A percentile compares a stretch with the other conserved stretches of the same genome.
Conservation (phyloP, 2,329 filamentous ascomycete species). For the Escovopsis sp. region DNA sequence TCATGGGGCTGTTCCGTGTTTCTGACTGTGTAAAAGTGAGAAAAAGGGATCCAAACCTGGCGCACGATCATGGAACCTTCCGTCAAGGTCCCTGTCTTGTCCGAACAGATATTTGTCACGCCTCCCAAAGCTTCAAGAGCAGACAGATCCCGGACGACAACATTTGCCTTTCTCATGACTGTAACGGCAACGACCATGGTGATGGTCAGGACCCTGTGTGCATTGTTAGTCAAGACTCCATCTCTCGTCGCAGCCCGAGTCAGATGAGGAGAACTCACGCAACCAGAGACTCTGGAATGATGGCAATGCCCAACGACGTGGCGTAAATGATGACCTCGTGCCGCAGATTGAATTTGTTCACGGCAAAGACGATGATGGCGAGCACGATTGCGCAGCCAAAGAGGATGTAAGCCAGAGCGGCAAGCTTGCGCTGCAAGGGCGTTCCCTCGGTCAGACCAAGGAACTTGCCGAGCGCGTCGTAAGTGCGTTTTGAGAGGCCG, state of each 20-base stretch:
- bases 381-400: slow-evolving; percentile 54
- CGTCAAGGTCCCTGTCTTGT: slow-evolving; percentile 58
- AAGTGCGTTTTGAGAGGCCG: slow-evolving; percentile 30
- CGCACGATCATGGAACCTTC: slow-evolving; percentile 57
- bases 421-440: slow-evolving; percentile 64
- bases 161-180: slow-evolving; percentile 49
- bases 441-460: slow-evolving; percentile 53
- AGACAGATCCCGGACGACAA: slow-evolving; percentile 50
- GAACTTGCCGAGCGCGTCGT: slow-evolving; percentile 40
- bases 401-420: slow-evolving; percentile 61
- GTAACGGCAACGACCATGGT: slow-evolving; percentile 54
- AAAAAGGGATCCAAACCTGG: slow-evolving; percentile 48
- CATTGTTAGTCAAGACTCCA: slow-evolving; percentile 6
- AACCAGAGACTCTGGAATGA: slow-evolving; percentile 50
- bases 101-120: slow-evolving; percentile 59
- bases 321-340: slow-evolving; percentile 43
- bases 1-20: slow-evolving; percentile 46
- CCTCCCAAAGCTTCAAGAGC: slow-evolving; percentile 56
- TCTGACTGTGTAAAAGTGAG: slow-evolving; percentile 43
- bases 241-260: not conserved
- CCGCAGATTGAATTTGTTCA: slow-evolving; percentile 36
- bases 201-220: slow-evolving; percentile 44
- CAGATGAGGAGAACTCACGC: slow-evolving; percentile 27
- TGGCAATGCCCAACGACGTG: slow-evolving; percentile 43
- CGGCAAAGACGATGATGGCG: slow-evolving; percentile 43